Conservation (phyloP, 331 rosid genomes). For the Erythrophleum ivorense region DNA sequence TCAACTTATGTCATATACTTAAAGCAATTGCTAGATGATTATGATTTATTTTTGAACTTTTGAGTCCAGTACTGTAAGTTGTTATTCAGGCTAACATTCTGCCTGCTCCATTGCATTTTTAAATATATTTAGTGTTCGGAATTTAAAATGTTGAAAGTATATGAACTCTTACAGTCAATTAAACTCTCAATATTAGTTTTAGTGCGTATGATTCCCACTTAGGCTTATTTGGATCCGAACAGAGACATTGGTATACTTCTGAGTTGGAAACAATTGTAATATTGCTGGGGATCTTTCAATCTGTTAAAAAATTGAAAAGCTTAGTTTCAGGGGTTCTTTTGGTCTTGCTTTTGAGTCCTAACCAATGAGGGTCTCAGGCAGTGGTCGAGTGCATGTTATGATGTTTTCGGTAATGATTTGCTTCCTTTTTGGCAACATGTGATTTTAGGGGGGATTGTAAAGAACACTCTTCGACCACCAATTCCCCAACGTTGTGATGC, state of each 20-base stretch:
- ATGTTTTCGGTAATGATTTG: background rate
- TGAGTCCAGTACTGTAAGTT: background rate
- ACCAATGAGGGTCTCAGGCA: background rate
- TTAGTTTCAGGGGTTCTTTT: background rate
- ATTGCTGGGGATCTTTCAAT: background rate
- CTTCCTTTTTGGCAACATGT: conserved; percentile 29
- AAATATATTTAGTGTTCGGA: background rate
- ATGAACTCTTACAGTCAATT: background rate
- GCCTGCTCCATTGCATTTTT: background rate
- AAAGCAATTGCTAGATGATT: background rate
- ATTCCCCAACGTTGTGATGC: conserved; percentile 65
- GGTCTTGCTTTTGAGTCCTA: background rate
- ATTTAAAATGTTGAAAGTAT: background rate
- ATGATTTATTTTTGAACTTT: background rate
- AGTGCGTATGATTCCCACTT: background rate
- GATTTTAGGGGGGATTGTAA: conserved; percentile 68
- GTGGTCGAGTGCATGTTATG: background rate
- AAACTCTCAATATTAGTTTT: background rate
- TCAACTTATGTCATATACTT: background rate
- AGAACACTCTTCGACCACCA: conserved; percentile 72
- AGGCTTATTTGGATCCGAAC: background rate
- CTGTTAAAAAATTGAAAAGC: background rate
- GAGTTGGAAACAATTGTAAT: background rate
- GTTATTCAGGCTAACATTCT: background rate
- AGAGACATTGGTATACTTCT: background rate